Evolutionary conservation across 2,329 filamentous ascomycete genomes (phyloP).

Genomic region (Epichloe sibirici): DNA sequence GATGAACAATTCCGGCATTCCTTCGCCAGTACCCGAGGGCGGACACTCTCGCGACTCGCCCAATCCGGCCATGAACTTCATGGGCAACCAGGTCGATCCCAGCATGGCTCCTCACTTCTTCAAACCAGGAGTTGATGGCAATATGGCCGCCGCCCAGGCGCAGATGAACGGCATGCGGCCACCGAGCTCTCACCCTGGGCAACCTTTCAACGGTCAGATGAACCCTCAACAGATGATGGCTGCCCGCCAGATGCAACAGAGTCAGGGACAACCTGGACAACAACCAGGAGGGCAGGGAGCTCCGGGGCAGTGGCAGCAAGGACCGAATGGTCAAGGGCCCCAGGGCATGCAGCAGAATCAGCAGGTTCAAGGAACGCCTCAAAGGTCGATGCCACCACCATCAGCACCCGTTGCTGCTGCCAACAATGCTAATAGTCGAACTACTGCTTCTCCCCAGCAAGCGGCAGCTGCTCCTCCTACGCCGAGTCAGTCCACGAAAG

Average conservation of each 20-base stretch:
- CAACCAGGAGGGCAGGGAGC: conserved; percentile 17
- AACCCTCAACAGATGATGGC: conserved; percentile 49
- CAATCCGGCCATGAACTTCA: conserved; percentile 49
- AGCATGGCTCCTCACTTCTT: conserved; percentile 48
- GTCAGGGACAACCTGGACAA: conserved; percentile 21
- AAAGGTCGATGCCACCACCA: conserved; percentile 56
- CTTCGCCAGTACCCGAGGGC: conserved; percentile 60
- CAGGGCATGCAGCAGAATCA: conserved; percentile 28
- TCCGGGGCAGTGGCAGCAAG: conserved; percentile 28
- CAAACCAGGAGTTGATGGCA: conserved; percentile 38
- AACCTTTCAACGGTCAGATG: conserved; percentile 46
- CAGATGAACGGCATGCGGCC: conserved; percentile 58
- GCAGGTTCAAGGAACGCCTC: conserved; percentile 54
- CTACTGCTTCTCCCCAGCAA: conserved; percentile 49
- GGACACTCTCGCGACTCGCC: conserved; percentile 54
- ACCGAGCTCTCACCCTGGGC: conserved; percentile 53
- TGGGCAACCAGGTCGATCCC: conserved; percentile 50
- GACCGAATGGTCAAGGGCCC: conserved; percentile 28
- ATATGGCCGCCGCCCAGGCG: conserved; percentile 36
- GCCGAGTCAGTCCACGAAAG: conserved; percentile 59
- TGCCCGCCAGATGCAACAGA: conserved; percentile 26
- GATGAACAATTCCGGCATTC: conserved; percentile 55
- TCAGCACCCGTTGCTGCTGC: conserved; percentile 40
- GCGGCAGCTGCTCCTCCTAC: conserved; percentile 61
- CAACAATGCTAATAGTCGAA: conserved; percentile 40